Evolutionary conservation across 495 filamentous ascomycete genomes (phyloP), one percentile per base, ranked within the genome.

Genomic region (Jackrogersella minutella): DNA sequence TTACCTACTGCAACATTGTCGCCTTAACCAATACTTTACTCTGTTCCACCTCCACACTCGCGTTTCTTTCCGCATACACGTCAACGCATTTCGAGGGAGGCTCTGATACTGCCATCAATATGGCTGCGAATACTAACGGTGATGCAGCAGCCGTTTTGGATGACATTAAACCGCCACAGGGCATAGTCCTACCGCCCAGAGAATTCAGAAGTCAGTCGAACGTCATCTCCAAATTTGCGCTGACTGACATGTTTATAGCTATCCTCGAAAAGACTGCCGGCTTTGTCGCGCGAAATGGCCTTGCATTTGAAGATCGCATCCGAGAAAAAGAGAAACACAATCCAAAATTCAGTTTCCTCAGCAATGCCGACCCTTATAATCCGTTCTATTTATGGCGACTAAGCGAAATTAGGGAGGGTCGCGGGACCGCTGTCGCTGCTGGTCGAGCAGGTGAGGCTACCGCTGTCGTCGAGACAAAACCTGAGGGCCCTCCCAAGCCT

Each of bases 211-310:
- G 72, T 74, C 17, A 61, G 69, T 63, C n/a, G 1, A 43, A 5
- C 10, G 4, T 36, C n/a, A 36, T 34, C 52, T 11, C 16, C 39
- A 0, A 40, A 31, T 1, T 37, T n/a, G 34, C 11, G 79, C 82
- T 60, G 87, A 56, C 91, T 58, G 85, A 93, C 21, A 75, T 90
- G 61, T 88, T 87, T 0, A 84, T 82, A 77, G 89, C 90, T 72
- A 90, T 94, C 65, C 88, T 97, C 69, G 94, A 97, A 76, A 97
- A 96, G 79, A 97, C 94, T n/a, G 93, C 94, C 30, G 93, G 93
- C 16, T 97, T 94, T 74, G 93, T 97, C 39, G 89, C 88, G 71
- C 88, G 90, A 77, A 89, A 97, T 75, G 93, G 93, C 17, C 62
- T 84, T 16, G 84, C 89, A 24, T 96, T 98, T 74, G 94, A 95